These are phyloP conservation scores for Amaranthus hypochondriacus DNA, from an alignment of 148 eudicot species.

Conservation along the genomic window DNA sequence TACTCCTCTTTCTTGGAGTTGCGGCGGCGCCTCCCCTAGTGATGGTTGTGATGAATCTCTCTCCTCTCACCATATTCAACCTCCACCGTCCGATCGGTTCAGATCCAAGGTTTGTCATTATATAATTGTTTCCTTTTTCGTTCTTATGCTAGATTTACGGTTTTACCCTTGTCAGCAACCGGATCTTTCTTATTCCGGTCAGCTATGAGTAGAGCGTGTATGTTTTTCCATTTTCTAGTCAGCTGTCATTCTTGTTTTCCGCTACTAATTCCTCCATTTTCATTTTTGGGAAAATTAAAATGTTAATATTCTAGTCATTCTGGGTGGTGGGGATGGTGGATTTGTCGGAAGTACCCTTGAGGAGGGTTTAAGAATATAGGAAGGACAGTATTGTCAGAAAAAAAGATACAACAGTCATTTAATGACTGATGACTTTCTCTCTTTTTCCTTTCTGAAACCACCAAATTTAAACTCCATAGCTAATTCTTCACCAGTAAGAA, in stretches of 20 bases:
- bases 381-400: slow-evolving; percentile 26
- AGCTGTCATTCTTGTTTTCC: slow-evolving; percentile 33
- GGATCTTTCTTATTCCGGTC: slow-evolving; percentile 18
- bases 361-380: neutral
- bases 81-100: slow-evolving; percentile 24
- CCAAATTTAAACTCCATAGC: no score
- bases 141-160: slow-evolving; percentile 8
- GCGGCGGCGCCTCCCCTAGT: slow-evolving; percentile 32
- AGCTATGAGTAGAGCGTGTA: neutral
- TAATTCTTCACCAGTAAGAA: neutral
- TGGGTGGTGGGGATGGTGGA: neutral
- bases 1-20: slow-evolving; percentile 37
- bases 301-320: neutral
- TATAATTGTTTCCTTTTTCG: no score
- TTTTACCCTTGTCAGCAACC: slow-evolving; percentile 16
- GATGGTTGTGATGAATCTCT: slow-evolving; percentile 36
- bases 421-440: neutral
- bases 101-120: slow-evolving; percentile 26
- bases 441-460: neutral
- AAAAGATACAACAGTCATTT: neutral
- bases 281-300: neutral
- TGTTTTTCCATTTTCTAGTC: slow-evolving; percentile 26
- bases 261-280: slow-evolving; percentile 1
- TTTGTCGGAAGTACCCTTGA: slow-evolving; percentile 19
- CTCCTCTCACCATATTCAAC: neutral